Conservation (phyloP, 2,329 filamentous ascomycete genomes). For the Stemphylium lycopersici region DNA sequence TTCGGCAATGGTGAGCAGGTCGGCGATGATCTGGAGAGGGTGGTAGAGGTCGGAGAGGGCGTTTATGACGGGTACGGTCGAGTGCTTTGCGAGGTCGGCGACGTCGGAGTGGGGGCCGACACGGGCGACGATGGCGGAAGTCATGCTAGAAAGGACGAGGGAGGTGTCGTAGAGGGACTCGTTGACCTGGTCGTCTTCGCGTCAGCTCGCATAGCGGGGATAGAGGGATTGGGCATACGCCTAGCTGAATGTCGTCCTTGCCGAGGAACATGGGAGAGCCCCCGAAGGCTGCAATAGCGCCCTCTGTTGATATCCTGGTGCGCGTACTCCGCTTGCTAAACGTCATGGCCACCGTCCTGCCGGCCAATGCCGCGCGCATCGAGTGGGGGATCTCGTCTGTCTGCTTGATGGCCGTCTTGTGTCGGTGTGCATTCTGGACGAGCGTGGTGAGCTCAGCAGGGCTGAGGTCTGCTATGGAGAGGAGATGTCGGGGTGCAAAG, state of each 20-base stretch:
- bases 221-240: constrained; percentile 60
- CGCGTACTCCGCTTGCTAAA: constrained; percentile 96
- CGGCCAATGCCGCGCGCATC: constrained; percentile 68
- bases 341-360: constrained; percentile 89
- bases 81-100: constrained; percentile 56
- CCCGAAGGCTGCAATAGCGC: constrained; percentile 83
- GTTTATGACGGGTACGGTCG: constrained; percentile 58
- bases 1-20: constrained; percentile 90
- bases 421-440: constrained; percentile 77
- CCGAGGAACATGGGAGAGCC: constrained; percentile 96
- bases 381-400: constrained; percentile 62
- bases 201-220: constrained; percentile 1
- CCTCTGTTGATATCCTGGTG: constrained; percentile 92
- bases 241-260: constrained; percentile 94
- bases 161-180: constrained; percentile 94
- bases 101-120: constrained; percentile 60
- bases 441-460: constrained; percentile 79
- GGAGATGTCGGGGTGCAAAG: constrained; percentile 78
- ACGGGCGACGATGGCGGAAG: constrained; percentile 56
- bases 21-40: constrained; percentile 91
- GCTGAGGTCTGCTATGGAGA: constrained; percentile 87
- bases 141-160: constrained; percentile 83
- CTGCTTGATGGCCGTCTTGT: constrained; percentile 80
- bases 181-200: constrained; percentile 67
- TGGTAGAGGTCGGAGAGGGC: constrained; percentile 86